These are phyloP conservation scores for Galium porrigens DNA, from an alignment of 305 asterid genomes.

Conservation along the genomic window DNA sequence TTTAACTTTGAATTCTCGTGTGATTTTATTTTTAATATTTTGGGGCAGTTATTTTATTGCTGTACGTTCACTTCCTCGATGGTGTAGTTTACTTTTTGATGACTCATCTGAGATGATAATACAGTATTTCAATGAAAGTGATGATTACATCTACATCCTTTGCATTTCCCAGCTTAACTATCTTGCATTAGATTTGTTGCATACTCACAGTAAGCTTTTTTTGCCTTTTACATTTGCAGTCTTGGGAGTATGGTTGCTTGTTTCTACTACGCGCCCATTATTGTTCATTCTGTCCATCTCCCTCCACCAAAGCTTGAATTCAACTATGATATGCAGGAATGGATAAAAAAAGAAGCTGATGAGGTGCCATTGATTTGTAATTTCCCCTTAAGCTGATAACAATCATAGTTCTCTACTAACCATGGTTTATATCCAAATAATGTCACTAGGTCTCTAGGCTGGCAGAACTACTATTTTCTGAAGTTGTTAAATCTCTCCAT, in stretches of 20 bases:
- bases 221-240: conserved; percentile 25
- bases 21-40: background rate
- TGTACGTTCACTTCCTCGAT: background rate
- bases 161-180: conserved; percentile 9
- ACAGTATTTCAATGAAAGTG: background rate
- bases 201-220: background rate
- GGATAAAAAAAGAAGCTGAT: conserved; percentile 46
- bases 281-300: conserved; percentile 56
- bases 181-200: conserved; percentile 15
- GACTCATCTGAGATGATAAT: background rate
- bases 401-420: conserved; percentile 15
- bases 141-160: background rate
- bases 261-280: conserved; percentile 60
- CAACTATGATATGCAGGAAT: conserved; percentile 44
- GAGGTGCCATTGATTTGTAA: conserved; percentile 35
- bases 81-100: background rate
- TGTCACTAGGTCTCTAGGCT: conserved; percentile 34
- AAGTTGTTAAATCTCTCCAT: conserved; percentile 42
- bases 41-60: background rate
- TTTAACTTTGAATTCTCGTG: background rate
- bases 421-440: conserved; percentile 18
- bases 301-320: conserved; percentile 65
- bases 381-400: conserved; percentile 3
- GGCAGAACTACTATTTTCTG: conserved; percentile 42
- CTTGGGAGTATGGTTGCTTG: conserved; percentile 76